Evolutionary conservation across 441 rosid species (phyloP).

Genomic region (Aquilaria agallochum): DNA sequence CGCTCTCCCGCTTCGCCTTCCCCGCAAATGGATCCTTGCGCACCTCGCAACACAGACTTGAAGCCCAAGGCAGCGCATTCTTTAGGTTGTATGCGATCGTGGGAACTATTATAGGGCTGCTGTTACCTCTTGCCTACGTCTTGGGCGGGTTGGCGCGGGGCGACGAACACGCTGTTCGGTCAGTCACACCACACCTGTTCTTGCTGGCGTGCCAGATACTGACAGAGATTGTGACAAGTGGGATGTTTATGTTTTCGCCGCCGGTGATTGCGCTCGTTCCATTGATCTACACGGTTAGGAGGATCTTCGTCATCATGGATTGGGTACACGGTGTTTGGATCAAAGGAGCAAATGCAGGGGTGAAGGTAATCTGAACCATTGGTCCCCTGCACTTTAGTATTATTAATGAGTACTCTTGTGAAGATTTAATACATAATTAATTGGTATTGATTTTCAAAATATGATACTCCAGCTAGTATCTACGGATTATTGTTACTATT

Average conservation of each 20-base stretch:
- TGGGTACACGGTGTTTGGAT: slow-evolving; percentile 80
- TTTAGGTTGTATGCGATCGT: slow-evolving; percentile 58
- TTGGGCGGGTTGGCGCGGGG: slow-evolving; percentile 93
- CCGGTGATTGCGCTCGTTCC: slow-evolving; percentile 91
- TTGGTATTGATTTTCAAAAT: too few species aligned
- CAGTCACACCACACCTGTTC: slow-evolving; percentile 83
- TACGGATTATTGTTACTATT: too few species aligned
- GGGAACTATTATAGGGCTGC: slow-evolving; percentile 78
- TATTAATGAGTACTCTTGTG: too few species aligned
- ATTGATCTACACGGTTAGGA: slow-evolving; percentile 63
- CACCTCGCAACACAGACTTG: slow-evolving; percentile 35
- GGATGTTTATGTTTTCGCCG: slow-evolving; percentile 66
- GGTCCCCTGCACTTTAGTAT: too few species aligned
- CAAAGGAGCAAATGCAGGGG: slow-evolving; percentile 40
- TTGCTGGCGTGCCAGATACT: slow-evolving; percentile 84
- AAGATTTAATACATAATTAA: too few species aligned
- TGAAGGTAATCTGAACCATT: slow-evolving; percentile 33
- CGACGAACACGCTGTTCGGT: slow-evolving; percentile 68
- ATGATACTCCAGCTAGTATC: too few species aligned
- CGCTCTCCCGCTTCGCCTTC: slow-evolving; percentile 68
- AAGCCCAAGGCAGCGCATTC: slow-evolving; percentile 50
- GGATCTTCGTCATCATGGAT: slow-evolving; percentile 63
- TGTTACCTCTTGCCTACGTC: slow-evolving; percentile 78
- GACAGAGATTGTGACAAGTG: slow-evolving; percentile 67
- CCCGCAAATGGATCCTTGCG: slow-evolving; percentile 33